Conservation (phyloP, 2,329 filamentous ascomycete genomes). For the Sporothrix variecibatus region DNA sequence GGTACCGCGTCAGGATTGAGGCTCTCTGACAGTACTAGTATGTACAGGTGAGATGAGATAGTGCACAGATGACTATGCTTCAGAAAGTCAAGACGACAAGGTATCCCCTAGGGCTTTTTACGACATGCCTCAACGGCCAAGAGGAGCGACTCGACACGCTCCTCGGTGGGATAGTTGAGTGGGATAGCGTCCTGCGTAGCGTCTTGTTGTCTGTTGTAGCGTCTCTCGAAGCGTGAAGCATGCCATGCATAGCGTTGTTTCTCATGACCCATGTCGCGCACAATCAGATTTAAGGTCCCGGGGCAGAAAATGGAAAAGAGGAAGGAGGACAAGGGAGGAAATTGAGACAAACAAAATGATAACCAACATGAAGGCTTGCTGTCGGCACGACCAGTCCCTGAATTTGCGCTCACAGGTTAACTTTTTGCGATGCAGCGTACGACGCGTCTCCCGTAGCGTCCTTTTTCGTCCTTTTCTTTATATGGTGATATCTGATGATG, state of each 20-base stretch:
- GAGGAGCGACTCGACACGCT: neutral
- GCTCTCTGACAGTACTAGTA: neutral
- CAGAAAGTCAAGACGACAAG: neutral
- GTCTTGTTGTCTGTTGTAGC: neutral
- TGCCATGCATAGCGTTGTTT: neutral
- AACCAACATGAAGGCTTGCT: neutral
- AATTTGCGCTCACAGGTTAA: neutral
- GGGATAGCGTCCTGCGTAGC: neutral
- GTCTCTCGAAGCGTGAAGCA: neutral
- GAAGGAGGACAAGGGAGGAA: neutral
- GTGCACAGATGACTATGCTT: neutral
- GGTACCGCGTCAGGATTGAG: neutral
- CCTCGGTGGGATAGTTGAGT: neutral
- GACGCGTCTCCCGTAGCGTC: neutral
- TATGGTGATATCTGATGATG: neutral
- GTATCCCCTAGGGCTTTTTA: neutral
- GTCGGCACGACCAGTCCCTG: neutral
- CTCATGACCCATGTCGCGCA: neutral
- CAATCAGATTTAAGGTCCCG: conserved; percentile 2
- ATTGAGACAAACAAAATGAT: neutral
- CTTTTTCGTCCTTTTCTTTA: neutral
- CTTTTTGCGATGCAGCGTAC: neutral
- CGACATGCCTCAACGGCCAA: neutral
- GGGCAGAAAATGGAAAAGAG: neutral
- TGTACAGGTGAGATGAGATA: neutral